Percentiles rank a stretch among this genome's conserved stretches.
phyloP scores from a whole-genome alignment of 139 green algal genomes.

The Chlorella ohadii region DNA sequence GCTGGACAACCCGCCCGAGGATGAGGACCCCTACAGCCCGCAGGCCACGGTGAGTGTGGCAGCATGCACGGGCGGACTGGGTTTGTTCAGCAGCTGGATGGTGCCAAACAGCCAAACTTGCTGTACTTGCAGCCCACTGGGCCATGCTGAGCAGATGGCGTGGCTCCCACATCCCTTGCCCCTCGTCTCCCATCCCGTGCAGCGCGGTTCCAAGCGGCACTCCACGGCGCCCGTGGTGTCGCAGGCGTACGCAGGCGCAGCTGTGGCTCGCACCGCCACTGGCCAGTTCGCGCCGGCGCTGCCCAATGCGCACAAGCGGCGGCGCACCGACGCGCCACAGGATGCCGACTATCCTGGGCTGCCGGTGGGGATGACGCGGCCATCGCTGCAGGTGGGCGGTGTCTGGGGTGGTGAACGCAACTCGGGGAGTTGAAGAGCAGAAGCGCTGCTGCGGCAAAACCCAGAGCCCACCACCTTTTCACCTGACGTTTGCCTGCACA shows the following conservation, averaged over 20 bases:
- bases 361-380: slow-evolving; percentile 16
- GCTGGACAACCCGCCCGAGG: slow-evolving; percentile 43
- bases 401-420: neutral
- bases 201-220: slow-evolving; percentile 27
- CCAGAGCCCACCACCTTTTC: neutral
- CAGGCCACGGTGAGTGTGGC: neutral
- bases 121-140: neutral
- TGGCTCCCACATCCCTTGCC: neutral
- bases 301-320: slow-evolving; percentile 20
- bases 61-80: no score
- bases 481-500: neutral
- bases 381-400: slow-evolving; percentile 28
- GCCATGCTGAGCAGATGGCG: no score
- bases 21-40: slow-evolving; percentile 23
- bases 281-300: slow-evolving; percentile 28
- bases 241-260: slow-evolving; percentile 4
- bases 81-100: neutral
- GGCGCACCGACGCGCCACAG: neutral
- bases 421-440: no score
- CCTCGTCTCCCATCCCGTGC: neutral
- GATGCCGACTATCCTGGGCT: slow-evolving; percentile 29
- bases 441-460: neutral
- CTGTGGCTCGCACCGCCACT: slow-evolving; percentile 18
- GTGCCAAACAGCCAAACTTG: neutral
- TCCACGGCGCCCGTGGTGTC: neutral